Evolutionary conservation across 768 basidiomycete species (phyloP), one percentile per base, ranked within the genome.

Genomic region (Boletellus ananiceps): DNA sequence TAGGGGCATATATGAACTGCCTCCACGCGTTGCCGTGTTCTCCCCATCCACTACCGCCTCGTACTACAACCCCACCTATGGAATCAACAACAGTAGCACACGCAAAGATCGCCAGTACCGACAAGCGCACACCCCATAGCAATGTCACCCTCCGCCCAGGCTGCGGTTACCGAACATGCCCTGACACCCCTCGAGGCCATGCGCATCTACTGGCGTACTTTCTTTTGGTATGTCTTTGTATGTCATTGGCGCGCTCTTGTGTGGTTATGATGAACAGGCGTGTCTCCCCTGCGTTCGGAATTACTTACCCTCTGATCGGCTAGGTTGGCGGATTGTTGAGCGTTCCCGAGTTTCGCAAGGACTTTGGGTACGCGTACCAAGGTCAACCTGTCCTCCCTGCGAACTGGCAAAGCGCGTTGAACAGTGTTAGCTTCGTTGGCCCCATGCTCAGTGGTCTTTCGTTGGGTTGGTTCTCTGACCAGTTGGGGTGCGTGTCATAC

Each of bases 341-440:
- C 18, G 49, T 63, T 2, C 55, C 62, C 8, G 44, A 62, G 41
- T 63, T 63, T 37, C 63, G 60, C 18, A n/a, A 12, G 11, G 63
- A 65, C 55, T 64, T 64, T 47, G 63, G 62, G 8, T 59, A 57
- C 31, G 3, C 52, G 1, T 18, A 12, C 6, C 33, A 42, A 2
- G 38, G 43, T 1, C 27, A 46, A 7, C 39, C 51, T 2, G 33
- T 65, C 11, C 52, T 64, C 21, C 35, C 63, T 25, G 62, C 62
- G 1, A 65, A 51, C n/a, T 65, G 62, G 63, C 62, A 63, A 35
- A 63, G 60, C 13, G 58, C 63, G 2, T 63, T 63, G 39, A 65
- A 57, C 33, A 63, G 58, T 4, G 49, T 51, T 23, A 63, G 58
- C 33, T 60, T 51, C 0, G 50, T 63, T 16, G 62, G 60, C 5